Base-by-base conservation (phyloP, 1,284 basidiomycete species). In the Clitocybe nebularis region DNA sequence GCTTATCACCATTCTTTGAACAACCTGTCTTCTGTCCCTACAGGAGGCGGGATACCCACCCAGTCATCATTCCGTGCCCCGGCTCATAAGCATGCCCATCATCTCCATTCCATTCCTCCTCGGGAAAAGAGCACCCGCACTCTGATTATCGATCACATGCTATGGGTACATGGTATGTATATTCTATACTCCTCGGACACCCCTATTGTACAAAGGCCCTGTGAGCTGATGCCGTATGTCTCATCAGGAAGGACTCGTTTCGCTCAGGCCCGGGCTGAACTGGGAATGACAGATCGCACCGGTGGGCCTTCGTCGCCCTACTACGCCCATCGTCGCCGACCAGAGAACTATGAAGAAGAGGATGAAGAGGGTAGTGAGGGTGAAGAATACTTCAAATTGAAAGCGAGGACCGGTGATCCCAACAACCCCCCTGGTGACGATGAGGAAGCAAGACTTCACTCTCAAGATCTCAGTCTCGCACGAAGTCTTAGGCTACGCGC, bases 61-160 rank as follows among this genome's bases (percentile, higher is more conserved):
- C 48, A 48, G 14, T 43, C 64, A 0, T 52, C 60, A 0, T 82
- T 81, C 62, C 70, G 65, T 47, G 74, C 78, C 3, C 81, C 81
- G 4, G 80, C 80, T 6, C 80, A 84, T 59, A 81, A 79, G 48
- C 79, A 82, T 62, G 81, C 82, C 3, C 82, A 86, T 58, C 82
- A 86, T 57, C 66, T 86, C 8, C 82, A 76, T 56, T 80, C 84
- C 5, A 87, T 89, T 38, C 85, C 84, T 10, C 86, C 81, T 6
- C 67, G 81, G 42, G 85, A 86, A 63, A 89, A 86, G 68, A 87
- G 80, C 32, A 89, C 83, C 20, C 70, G 83, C 43, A 90, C 83
- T 14, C 71, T 90, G 39, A 89, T 90, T 51, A 77, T 90, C 45
- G 87, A 90, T 62, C 84, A 90, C 61, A 77, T 88, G 68, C 67